Evolutionary conservation across 768 basidiomycete species (phyloP), one percentile per base, ranked within the genome.

Genomic region (Suillus subaureus): DNA sequence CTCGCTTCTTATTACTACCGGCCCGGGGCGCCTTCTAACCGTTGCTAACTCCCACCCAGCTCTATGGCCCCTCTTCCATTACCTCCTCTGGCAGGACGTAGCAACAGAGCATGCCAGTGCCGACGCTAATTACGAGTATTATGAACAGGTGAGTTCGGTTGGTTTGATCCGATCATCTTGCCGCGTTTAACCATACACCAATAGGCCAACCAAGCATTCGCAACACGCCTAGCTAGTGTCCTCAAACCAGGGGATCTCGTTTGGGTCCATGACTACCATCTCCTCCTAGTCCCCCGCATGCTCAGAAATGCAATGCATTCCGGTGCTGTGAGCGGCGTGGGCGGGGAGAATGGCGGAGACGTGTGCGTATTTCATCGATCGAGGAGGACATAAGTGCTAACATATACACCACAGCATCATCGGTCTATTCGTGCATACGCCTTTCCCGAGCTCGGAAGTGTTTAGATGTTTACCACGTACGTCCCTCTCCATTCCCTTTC

Each of bases 31-130:
- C 18, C 61, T 33, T 63, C 56, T 28, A 2, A 28, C 26, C 16
- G 28, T 54, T 54, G 52, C 52, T 54, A 18, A 54, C 52, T 5
- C 23, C 31, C 21, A 61, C 28, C 0, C 71, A 97, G 95, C 90
- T 45, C 88, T 99, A 52, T 99, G 97, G 96, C 97, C 97, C 1
- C 81, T 98, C 49, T 97, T 99, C 86, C 97, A 99, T 80, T 99
- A 99, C 76, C 87, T 99, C 64, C 89, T 98, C 63, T 97, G 96
- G 92, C 96, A 97, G 76, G 97, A 99, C 75, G 94, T 96, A 66
- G 92, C 92, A 11, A 90, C 90, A 33, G 93, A 95, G 71, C 92
- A 93, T 70, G 89, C 92, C 1, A 91, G 91, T 4, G 94, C 94
- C 35, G 94, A 95, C 74, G 82, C 86, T 3, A 83, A 93, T 72